phyloP scores from a whole-genome alignment of 805 yeast species.

The Kluyveromyces lactis region DNA sequence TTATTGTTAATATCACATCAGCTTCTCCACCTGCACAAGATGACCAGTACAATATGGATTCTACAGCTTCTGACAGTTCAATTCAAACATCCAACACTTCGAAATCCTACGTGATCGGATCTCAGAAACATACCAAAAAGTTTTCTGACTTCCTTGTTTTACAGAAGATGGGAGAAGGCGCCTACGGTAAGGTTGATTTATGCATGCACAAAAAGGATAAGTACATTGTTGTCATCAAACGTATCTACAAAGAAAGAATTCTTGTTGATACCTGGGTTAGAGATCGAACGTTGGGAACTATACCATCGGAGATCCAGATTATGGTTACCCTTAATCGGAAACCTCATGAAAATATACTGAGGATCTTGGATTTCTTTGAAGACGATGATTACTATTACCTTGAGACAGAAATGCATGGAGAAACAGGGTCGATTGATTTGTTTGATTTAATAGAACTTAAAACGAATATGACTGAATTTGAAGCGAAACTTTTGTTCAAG shows the following conservation, averaged over 20 bases:
- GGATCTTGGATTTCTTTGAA: slow-evolving; percentile 85
- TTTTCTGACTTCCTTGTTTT: slow-evolving; percentile 62
- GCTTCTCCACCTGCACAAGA: slow-evolving; percentile 7
- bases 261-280: slow-evolving; percentile 97
- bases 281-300: slow-evolving; percentile 82
- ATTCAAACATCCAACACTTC: slow-evolving; percentile 7
- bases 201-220: slow-evolving; percentile 59
- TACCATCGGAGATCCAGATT: slow-evolving; percentile 93
- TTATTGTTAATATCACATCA: slow-evolving; percentile 26
- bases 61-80: slow-evolving; percentile 6
- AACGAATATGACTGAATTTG: slow-evolving; percentile 69
- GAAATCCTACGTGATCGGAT: slow-evolving; percentile 43
- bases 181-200: slow-evolving; percentile 87
- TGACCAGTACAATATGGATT: background rate
- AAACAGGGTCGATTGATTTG: slow-evolving; percentile 80
- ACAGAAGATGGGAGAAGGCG: slow-evolving; percentile 89
- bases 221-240: slow-evolving; percentile 71
- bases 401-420: slow-evolving; percentile 89
- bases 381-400: slow-evolving; percentile 83
- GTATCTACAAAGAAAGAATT: slow-evolving; percentile 86
- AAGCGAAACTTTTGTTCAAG: slow-evolving; percentile 66
- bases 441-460: slow-evolving; percentile 88
- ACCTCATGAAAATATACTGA: slow-evolving; percentile 84
- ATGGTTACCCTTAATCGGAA: slow-evolving; percentile 70
- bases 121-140: slow-evolving; percentile 58